phyloP scores from a whole-genome alignment of 2,329 filamentous ascomycete genomes.

The Geosmithia putterillii region DNA sequence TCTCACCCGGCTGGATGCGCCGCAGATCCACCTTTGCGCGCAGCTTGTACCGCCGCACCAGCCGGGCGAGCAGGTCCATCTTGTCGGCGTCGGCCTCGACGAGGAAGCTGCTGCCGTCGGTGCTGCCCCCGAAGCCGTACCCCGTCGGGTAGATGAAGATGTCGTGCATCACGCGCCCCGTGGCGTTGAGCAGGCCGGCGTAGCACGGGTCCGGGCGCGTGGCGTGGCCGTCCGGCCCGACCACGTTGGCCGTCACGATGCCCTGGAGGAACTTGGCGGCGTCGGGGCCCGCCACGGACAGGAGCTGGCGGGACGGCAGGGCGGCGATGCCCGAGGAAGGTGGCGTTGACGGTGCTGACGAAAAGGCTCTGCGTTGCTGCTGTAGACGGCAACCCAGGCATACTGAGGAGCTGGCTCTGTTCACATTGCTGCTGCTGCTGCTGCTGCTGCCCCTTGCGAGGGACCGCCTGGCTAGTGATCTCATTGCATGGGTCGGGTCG shows the following conservation, averaged over 20 bases:
- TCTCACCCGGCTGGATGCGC: constrained; percentile 51
- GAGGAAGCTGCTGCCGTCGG: constrained; percentile 33
- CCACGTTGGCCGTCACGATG: constrained; percentile 55
- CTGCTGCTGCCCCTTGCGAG: not conserved
- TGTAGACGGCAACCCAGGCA: constrained; percentile 19
- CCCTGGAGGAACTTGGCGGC: constrained; percentile 80
- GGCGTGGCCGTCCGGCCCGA: constrained; percentile 19
- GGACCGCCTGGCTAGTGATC: not conserved
- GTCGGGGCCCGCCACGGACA: constrained; percentile 69
- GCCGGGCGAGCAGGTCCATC: constrained; percentile 48
- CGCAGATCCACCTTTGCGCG: constrained; percentile 65
- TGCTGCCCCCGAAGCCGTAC: constrained; percentile 10
- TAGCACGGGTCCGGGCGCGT: constrained; percentile 49
- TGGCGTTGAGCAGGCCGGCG: constrained; percentile 74
- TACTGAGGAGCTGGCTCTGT: constrained; percentile 1
- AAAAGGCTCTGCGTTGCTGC: constrained; percentile 17
- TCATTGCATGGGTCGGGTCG: too few relatives aligned
- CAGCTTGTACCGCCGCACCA: constrained; percentile 77
- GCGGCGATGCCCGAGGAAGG: constrained; percentile 34
- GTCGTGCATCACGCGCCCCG: constrained; percentile 76
- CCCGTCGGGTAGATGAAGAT: constrained; percentile 67
- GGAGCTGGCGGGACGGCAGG: constrained; percentile 64
- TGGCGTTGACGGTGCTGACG: constrained; percentile 14
- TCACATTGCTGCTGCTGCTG: not conserved
- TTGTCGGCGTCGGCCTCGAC: constrained; percentile 72